Evolutionary conservation across 1,139 yeast genomes (phyloP), one percentile per base, ranked within the genome.

Genomic region (Blastobotrys aristatus): DNA sequence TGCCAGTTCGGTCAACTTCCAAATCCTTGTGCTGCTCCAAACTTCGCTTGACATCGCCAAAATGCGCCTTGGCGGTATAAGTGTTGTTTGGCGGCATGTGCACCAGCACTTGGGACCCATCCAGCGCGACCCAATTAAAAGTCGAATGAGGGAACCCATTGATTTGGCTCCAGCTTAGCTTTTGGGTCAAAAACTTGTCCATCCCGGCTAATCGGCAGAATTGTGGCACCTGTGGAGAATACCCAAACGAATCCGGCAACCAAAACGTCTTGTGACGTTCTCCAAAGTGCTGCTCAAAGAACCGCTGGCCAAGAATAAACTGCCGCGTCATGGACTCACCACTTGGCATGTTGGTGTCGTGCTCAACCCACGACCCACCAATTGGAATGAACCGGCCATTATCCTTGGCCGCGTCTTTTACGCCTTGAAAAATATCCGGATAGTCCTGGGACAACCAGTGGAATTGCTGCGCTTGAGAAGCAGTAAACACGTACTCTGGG

Each of bases 81-180:
- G 97, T 92, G 64, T 92, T 86, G 22, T 85, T 94, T 3, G 98
- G 97, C 18, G 97, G 97, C 97, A 92, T 92, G 63, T 92, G 98
- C 39, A 92, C 89, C 58, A 92, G 70, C 1, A 92, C 88, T 64
- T 90, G 97, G 3, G 96, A 79, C 0, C 96, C 95, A 67, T 92
- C 97, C 46, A 92, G 73, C 37, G 95, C 95, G 4, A 84, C 85
- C 98, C 98, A 92, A 64, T 88, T 89, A 66, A 92, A 92, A 0
- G 97, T 86, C 14, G 87, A 75, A 60, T 88, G 77, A 2, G 97
- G 98, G 70, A 90, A 90, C 46, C 71, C 74, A 65, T 92, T 89
- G 67, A 92, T 88, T 63, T 90, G 90, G 67, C 90, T 92, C 97
- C 98, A 92, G 1, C 95, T 84, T 53, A 92, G 74, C 64, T 92